Evolutionary conservation across 495 filamentous ascomycete genomes (phyloP), one percentile per base, ranked within the genome.

Genomic region (Coniosporium apollinis): DNA sequence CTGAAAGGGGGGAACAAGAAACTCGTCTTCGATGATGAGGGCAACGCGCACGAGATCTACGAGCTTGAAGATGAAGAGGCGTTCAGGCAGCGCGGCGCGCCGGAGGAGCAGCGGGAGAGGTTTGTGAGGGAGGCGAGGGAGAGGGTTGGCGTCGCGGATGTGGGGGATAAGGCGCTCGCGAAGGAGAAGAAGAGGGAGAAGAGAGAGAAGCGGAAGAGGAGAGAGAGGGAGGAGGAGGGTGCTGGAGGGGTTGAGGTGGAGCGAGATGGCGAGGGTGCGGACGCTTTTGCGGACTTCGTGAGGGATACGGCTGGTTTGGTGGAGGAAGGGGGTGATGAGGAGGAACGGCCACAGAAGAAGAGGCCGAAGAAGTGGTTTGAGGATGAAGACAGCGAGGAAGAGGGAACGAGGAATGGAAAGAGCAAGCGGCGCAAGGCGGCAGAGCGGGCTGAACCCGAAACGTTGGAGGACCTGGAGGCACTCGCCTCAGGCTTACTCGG

Each of bases 1-100:
- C 74, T 79, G 55, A 91, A 85, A 56, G 76, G 78, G 47, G 79
- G 78, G 53, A 81, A 81, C 25, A 75, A 66, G 30, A 91, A 82
- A 46, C 58, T 94, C 4, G 62, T 94, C 29, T 99, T 82, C 54
- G 91, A 99, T 58, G 85, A 93, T 38, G 83, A 94, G 6, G 89
- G 87, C 39, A 70, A 70, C 33, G 62, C 84, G 1, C 85, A 87
- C 54, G 69, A 79, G 35, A 36, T 89, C 4, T 94, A 96, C 61
- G 79, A 89, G 49, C 71, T 96, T 45, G 75, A 89, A 48, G 69
- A 78, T 55, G 82, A 93, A 53, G 74, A 72, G 0, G 65, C 70
- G 32, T 96, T 96, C 65, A 64, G 65, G 33, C 67, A 68, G 20
- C 64, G 70, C 20, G 89, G 89, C 30, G 62, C 74, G 7, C 76